A percentile compares a stretch with the other conserved stretches of the same genome.
phyloP scores from a whole-genome alignment of 768 basidiomycete species.

The Boletus speciosus region DNA sequence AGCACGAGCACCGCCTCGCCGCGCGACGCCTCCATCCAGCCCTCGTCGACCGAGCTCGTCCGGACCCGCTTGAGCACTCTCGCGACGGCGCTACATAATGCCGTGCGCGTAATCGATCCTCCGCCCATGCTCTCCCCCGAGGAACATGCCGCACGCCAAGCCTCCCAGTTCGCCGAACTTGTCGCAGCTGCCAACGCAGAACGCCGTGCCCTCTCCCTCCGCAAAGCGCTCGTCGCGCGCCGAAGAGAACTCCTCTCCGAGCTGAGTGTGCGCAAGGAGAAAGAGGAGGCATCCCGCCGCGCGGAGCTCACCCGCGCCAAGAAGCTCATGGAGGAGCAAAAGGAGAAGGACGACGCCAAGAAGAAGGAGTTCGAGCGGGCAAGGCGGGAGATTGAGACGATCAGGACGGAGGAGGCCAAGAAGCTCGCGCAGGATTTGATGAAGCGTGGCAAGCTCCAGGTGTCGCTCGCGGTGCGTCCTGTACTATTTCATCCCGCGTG shows the following conservation, averaged over 20 bases:
- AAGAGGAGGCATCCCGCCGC: constrained; percentile 77
- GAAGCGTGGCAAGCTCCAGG: constrained; percentile 70
- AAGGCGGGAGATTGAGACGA: constrained; percentile 60
- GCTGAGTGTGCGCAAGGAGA: constrained; percentile 79
- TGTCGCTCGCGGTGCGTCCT: constrained; percentile 63
- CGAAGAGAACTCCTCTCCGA: constrained; percentile 82
- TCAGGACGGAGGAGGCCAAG: constrained; percentile 69
- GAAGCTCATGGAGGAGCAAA: constrained; percentile 65
- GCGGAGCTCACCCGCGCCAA: constrained; percentile 65
- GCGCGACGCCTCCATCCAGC: constrained; percentile 59
- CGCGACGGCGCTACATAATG: constrained; percentile 68
- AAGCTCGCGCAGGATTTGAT: constrained; percentile 83
- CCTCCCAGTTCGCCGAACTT: constrained; percentile 55
- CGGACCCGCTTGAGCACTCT: constrained; percentile 76
- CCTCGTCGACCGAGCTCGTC: constrained; percentile 66
- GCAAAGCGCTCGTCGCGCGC: constrained; percentile 80
- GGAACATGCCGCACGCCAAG: constrained; percentile 43
- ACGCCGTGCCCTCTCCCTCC: constrained; percentile 70
- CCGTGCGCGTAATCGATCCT: constrained; percentile 55
- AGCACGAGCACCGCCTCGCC: constrained; percentile 15
- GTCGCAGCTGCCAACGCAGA: constrained; percentile 68
- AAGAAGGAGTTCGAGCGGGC: constrained; percentile 77
- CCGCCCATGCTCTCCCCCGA: constrained; percentile 37
- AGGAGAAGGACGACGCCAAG: constrained; percentile 57
- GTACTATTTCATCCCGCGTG: background rate